Percentiles rank a stretch among this genome's conserved stretches.
phyloP scores from a whole-genome alignment of 1,139 yeast species.

The Ogataea hybrid region DNA sequence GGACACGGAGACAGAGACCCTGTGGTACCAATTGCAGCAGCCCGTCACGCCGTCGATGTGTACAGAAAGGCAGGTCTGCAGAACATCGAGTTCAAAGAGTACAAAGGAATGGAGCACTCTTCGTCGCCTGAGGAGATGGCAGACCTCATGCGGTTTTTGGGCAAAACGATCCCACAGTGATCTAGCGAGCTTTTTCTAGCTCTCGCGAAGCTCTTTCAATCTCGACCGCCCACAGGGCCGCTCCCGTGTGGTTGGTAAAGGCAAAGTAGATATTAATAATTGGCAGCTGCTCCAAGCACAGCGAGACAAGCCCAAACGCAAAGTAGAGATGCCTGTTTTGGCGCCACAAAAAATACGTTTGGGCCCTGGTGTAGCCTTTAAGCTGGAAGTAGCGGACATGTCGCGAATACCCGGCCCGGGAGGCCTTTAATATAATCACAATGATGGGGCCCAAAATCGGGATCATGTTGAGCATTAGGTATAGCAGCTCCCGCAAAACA shows the following conservation, averaged over 20 bases:
- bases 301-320: conserved; percentile 57
- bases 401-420: conserved; percentile 53
- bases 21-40: conserved; percentile 52
- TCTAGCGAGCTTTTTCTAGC: background rate
- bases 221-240: conserved; percentile 65
- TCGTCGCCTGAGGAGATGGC: conserved; percentile 63
- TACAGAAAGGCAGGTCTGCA: conserved; percentile 50
- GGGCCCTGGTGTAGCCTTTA: conserved; percentile 50
- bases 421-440: conserved; percentile 54
- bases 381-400: conserved; percentile 62
- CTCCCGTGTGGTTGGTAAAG: conserved; percentile 68
- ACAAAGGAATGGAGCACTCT: conserved; percentile 65
- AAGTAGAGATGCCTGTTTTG: conserved; percentile 23
- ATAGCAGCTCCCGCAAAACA: conserved; percentile 35
- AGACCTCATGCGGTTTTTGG: conserved; percentile 56
- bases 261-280: conserved; percentile 56
- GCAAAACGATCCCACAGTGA: conserved; percentile 11
- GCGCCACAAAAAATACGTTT: conserved; percentile 30
- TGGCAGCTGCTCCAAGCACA: conserved; percentile 60
- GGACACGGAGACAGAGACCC: conserved; percentile 87
- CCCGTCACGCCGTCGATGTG: conserved; percentile 46
- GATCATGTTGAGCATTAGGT: conserved; percentile 45
- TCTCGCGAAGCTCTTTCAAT: conserved; percentile 25
- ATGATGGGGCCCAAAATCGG: conserved; percentile 65
- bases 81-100: conserved; percentile 54